phyloP scores from a whole-genome alignment of 352 stramenopile genomes.

The Ochromonadaceae sp. region DNA sequence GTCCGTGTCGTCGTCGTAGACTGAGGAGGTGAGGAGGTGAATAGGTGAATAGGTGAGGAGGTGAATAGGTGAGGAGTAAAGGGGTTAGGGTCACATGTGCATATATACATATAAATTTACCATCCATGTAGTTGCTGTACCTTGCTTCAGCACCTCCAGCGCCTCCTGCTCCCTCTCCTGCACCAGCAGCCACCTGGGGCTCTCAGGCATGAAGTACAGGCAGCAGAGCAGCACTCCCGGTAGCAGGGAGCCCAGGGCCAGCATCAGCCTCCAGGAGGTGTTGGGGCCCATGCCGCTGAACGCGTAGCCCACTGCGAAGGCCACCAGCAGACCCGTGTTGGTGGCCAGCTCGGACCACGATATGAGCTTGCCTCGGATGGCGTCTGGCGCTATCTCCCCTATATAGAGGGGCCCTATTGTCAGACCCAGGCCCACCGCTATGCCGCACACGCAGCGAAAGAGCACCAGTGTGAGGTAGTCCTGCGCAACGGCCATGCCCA shows the following conservation, averaged over 20 bases:
- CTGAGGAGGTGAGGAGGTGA: constrained; percentile 20
- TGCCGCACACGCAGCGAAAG: constrained; percentile 8
- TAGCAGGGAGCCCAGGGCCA: constrained; percentile 40
- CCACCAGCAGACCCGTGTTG: constrained; percentile 47
- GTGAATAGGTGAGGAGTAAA: no score
- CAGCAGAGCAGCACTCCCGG: constrained; percentile 43
- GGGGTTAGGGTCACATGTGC: no score
- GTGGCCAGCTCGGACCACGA: constrained; percentile 49
- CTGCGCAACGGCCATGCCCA: constrained; percentile 8
- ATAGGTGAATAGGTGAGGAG: no score
- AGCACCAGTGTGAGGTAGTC: neutral
- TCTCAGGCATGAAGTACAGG: constrained; percentile 49
- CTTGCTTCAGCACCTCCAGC: constrained; percentile 35
- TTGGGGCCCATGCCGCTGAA: constrained; percentile 29
- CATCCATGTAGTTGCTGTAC: constrained; percentile 33
- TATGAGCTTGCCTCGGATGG: constrained; percentile 45
- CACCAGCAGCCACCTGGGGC: constrained; percentile 45
- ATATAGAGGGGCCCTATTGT: constrained; percentile 65
- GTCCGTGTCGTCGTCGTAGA: constrained; percentile 24
- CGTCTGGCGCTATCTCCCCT: constrained; percentile 45
- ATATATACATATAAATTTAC: no score
- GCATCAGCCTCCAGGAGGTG: constrained; percentile 47
- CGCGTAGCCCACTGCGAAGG: constrained; percentile 39
- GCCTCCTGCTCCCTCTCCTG: constrained; percentile 39
- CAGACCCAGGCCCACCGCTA: no score